Evolutionary conservation across 2,329 filamentous ascomycete species (phyloP).

Genomic region (Fonsecaea nubica): DNA sequence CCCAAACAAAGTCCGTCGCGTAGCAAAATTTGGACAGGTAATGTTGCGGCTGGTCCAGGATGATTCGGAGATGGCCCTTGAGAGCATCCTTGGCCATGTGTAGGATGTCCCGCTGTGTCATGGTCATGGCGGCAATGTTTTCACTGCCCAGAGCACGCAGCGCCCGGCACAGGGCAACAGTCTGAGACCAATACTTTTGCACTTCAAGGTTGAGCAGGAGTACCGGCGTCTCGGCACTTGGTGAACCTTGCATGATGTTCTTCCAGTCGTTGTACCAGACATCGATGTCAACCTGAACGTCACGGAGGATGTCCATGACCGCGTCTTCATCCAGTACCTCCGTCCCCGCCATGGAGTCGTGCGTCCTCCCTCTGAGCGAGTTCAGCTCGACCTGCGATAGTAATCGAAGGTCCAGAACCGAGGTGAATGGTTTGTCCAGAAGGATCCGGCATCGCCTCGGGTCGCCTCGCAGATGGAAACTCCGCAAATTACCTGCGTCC

Average conservation of each 20-base stretch:
- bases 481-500: constrained; percentile 55
- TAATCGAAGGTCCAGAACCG: constrained; percentile 58
- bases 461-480: constrained; percentile 48
- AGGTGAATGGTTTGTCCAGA: constrained; percentile 52
- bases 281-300: constrained; percentile 57
- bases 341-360: constrained; percentile 44
- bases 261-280: constrained; percentile 50
- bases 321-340: constrained; percentile 45
- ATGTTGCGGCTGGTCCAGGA: constrained; percentile 53
- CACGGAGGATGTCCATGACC: constrained; percentile 51
- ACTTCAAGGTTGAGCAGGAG: constrained; percentile 57
- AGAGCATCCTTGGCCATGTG: constrained; percentile 60
- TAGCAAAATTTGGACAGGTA: constrained; percentile 61
- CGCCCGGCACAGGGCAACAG: constrained; percentile 60
- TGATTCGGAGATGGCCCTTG: constrained; percentile 57
- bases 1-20: constrained; percentile 66
- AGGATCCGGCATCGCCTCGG: constrained; percentile 55
- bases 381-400: constrained; percentile 59
- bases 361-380: constrained; percentile 42
- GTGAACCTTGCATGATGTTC: constrained; percentile 42
- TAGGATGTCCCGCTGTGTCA: constrained; percentile 56
- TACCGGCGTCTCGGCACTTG: constrained; percentile 46
- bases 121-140: constrained; percentile 59
- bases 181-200: constrained; percentile 61
- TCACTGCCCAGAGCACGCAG: constrained; percentile 58